Conservation (phyloP, 1,284 basidiomycete genomes). For the Tylopilus sp. region DNA sequence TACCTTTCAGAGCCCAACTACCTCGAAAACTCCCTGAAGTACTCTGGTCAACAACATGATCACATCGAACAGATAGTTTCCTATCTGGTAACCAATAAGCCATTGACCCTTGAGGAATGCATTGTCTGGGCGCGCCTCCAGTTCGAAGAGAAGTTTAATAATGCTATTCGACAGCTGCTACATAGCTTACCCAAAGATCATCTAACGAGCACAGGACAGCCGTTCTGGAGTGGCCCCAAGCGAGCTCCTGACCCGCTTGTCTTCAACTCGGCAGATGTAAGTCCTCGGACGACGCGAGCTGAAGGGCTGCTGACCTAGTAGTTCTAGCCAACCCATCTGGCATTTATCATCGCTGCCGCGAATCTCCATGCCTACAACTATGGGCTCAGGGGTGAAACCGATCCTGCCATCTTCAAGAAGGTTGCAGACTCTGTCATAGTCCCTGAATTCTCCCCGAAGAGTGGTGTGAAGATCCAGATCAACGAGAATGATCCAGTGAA, state of each 20-base stretch:
- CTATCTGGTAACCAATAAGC: slow-evolving; percentile 90
- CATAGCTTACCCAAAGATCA: slow-evolving; percentile 95
- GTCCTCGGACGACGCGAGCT: slow-evolving; percentile 29
- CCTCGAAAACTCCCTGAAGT: slow-evolving; percentile 86
- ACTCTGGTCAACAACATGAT: slow-evolving; percentile 86
- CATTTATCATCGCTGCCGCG: slow-evolving; percentile 90
- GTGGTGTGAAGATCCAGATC: slow-evolving; percentile 92
- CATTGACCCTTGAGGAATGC: slow-evolving; percentile 95
- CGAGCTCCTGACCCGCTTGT: slow-evolving; percentile 91
- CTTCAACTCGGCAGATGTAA: slow-evolving; percentile 84
- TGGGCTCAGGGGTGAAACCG: slow-evolving; percentile 87
- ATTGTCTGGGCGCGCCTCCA: slow-evolving; percentile 95
- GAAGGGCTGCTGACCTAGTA: slow-evolving; percentile 7
- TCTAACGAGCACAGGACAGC: slow-evolving; percentile 84
- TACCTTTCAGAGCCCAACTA: slow-evolving; percentile 98
- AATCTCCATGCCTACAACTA: slow-evolving; percentile 99
- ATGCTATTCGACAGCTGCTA: slow-evolving; percentile 90
- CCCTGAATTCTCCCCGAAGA: slow-evolving; percentile 91
- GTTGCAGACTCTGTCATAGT: slow-evolving; percentile 83
- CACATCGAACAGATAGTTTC: slow-evolving; percentile 90
- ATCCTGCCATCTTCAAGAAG: slow-evolving; percentile 79
- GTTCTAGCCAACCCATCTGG: slow-evolving; percentile 76
- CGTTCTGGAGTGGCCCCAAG: slow-evolving; percentile 98
- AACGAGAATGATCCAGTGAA: slow-evolving; percentile 89
- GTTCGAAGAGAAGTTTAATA: slow-evolving; percentile 94